phyloP scores from a whole-genome alignment of 179 eudicot genomes.

The Spinacia oleracea region DNA sequence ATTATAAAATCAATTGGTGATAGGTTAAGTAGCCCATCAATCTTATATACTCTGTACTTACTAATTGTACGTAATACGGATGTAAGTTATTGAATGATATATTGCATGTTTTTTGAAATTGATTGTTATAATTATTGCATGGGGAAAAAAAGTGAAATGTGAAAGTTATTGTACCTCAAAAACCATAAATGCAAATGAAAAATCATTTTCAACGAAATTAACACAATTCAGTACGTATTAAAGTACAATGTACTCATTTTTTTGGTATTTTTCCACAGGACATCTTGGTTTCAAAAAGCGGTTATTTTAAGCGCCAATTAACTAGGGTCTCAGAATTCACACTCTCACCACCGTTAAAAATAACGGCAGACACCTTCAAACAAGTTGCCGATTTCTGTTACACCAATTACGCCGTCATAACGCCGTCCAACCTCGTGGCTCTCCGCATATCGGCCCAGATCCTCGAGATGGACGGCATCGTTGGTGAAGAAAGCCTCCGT shows the following conservation, averaged over 20 bases:
- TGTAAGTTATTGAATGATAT: too few species aligned
- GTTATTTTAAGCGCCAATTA: conserved; percentile 63
- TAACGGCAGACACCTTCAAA: conserved; percentile 62
- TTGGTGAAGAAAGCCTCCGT: conserved; percentile 38
- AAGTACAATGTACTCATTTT: background rate
- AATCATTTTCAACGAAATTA: background rate
- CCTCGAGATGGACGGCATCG: conserved; percentile 47
- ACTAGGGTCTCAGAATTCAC: conserved; percentile 46
- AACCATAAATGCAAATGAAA: conserved; percentile 3
- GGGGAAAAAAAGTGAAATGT: background rate
- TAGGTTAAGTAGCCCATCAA: too few species aligned
- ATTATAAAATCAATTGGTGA: too few species aligned
- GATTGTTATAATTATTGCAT: background rate
- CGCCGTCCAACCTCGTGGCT: conserved; percentile 62
- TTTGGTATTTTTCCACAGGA: conserved; percentile 38
- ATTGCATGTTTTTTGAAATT: background rate
- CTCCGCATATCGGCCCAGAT: conserved; percentile 56
- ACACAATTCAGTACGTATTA: background rate
- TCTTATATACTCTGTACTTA: too few species aligned
- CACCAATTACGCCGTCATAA: conserved; percentile 44
- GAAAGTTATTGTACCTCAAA: background rate
- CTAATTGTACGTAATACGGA: too few species aligned
- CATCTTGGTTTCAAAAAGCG: conserved; percentile 51
- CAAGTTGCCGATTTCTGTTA: conserved; percentile 71
- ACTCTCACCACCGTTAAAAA: conserved; percentile 64